Evolutionary conservation across 805 yeast genomes (phyloP), one percentile per base, ranked within the genome.

Genomic region (Myxozyma mucilagina): DNA sequence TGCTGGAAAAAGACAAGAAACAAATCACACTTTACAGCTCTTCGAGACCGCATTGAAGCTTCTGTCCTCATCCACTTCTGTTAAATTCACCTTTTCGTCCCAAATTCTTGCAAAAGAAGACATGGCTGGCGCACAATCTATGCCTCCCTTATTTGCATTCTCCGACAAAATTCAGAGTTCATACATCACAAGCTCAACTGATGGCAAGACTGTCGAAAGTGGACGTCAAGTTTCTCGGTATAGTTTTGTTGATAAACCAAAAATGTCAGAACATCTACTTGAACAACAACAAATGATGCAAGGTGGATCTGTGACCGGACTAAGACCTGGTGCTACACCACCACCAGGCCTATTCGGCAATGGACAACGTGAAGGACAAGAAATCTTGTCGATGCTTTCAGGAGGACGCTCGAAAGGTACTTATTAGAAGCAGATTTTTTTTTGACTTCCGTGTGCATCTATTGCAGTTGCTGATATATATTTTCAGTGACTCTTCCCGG

Each of bases 331-430:
- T 3, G 57, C 59, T 31, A 82, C 89, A 3, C 87, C 88, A 34
- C 89, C 90, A 4, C 92, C 92, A 43, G 91, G 91, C 4, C 78
- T 86, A 67, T 82, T 84, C 68, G 64, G 70, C 39, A 62, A 14
- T 68, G 71, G 61, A 52, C 63, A 45, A 43, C 48, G 56, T 8
- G 63, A 62, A 34, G 59, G 57, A 16, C 63, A 56, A 20, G 63
- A 62, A 18, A 34, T 59, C n/a, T 32, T 62, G 16, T 59, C 66
- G 20, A 36, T 59, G 45, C 45, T 59, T n/a, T 43, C 61, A 7
- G 61, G 64, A 11, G 53, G 56, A 14, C 51, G 57, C 10, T 36
- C 53, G 44, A 61, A 61, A 53, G 61, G 61, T 57, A 61, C 14
- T 11, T 52, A 36, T 32, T 48, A 35, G 20, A 35, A 35, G 16